Base-by-base conservation (phyloP, 2,329 filamentous ascomycete genomes). In the Stenocarpella maydis region DNA sequence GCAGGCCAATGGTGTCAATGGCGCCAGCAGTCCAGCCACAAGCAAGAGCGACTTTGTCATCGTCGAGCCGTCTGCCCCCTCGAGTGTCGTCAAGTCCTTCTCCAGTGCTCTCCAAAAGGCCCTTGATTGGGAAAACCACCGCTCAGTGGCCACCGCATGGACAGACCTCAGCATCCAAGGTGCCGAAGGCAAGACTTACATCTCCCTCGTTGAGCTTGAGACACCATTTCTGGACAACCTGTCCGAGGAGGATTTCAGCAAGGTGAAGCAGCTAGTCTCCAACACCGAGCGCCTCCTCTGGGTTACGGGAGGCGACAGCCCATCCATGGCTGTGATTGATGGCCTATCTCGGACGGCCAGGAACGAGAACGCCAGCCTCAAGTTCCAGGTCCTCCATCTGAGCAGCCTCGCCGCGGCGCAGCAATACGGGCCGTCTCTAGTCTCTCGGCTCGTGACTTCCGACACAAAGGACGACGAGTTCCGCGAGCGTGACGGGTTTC, bases 291-390 rank as follows among this genome's bases (percentile, higher is more conserved):
- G 65, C 12, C 24, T 78, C 4, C 70, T 76, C 31, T 78, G 76
- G 76, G 74, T 78, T 0, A 77, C 75, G 3, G 69, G 70, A 50
- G 74, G 73, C 4, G 71, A 63, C n/a, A 37, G 14, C 10, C 58
- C 58, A 3, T 63, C 58, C 26, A 49, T 63, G 28, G 41, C 41
- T 28, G 41, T 63, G 3, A 26, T 63, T 9, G 58, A 63, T 15
- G 63, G 63, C 3, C 47, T 65, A n/a, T 50, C 65, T 1, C 53
- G 65, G 17, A 68, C 65, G 31, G 43, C 31, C 8, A 28, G 43
- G 9, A 61, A 39, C 65, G 65, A 68, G 65, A 61, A 50, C 10
- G 39, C 49, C 0, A 47, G 37, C 19, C 49, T 55, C 37, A 34
- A 47, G 50, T 66, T 66, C 64, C 50, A 55, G 37, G 39, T 47